Conservation (phyloP, 23 red algal species). For the Gracilaria caudata region DNA sequence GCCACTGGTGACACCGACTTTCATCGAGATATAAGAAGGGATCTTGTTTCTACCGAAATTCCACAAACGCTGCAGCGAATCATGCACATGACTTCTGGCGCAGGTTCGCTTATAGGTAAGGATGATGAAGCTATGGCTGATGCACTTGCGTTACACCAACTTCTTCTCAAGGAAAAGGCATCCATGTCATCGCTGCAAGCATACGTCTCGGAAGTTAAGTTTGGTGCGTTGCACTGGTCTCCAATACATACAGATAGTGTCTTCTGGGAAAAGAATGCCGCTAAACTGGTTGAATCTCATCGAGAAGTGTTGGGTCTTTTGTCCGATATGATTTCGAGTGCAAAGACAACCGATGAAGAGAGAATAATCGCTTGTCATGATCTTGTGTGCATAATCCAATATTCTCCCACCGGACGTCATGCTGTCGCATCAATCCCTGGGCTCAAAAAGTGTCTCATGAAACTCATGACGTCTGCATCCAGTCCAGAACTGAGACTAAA, state of each 20-base stretch:
- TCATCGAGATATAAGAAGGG: slow-evolving; percentile 15
- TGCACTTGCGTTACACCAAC: slow-evolving; percentile 35
- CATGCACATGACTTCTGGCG: slow-evolving; percentile 29
- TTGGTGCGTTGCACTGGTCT: slow-evolving; percentile 80
- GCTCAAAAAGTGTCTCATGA: slow-evolving; percentile 85
- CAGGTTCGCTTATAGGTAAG: slow-evolving; percentile 26
- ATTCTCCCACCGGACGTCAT: slow-evolving; percentile 57
- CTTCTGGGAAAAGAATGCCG: slow-evolving; percentile 86
- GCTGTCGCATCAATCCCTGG: slow-evolving; percentile 36
- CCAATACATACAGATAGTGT: slow-evolving; percentile 73
- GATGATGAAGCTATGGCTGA: slow-evolving; percentile 83
- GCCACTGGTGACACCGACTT: slow-evolving; percentile 18
- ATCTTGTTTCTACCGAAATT: slow-evolving; percentile 15
- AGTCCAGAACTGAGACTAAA: neutral
- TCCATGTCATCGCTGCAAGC: slow-evolving; percentile 86
- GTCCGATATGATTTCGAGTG: slow-evolving; percentile 25
- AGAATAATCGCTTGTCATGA: slow-evolving; percentile 75
- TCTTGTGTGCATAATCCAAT: slow-evolving; percentile 70
- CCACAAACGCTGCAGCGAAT: slow-evolving; percentile 26
- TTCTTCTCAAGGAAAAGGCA: slow-evolving; percentile 50
- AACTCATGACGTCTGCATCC: slow-evolving; percentile 61
- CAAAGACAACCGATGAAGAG: slow-evolving; percentile 4
- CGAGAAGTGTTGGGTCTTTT: slow-evolving; percentile 61
- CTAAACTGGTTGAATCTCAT: slow-evolving; percentile 62
- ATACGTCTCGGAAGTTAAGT: slow-evolving; percentile 73